Percentiles rank a stretch among this genome's conserved stretches.
Evolutionary conservation across 176 grass and related monocot species (phyloP).

Genomic region (Carex littledalei): DNA sequence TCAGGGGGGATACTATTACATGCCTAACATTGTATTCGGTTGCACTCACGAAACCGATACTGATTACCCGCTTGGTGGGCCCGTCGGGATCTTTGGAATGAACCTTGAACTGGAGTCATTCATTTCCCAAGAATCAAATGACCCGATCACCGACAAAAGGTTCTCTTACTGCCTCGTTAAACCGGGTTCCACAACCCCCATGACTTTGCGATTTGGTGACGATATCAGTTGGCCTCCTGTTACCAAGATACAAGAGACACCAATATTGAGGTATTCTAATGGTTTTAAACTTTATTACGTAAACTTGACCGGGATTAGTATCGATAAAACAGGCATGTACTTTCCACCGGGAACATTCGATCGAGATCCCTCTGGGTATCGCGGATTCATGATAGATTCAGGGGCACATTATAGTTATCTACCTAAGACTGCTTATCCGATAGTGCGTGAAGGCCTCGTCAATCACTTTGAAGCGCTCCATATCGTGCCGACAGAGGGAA

Average conservation of each 20-base stretch:
- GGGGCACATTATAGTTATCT: constrained; percentile 5
- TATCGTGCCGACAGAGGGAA: not conserved
- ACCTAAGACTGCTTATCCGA: not conserved
- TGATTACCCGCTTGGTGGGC: not conserved
- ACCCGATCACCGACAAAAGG: not conserved
- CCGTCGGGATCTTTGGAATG: not conserved
- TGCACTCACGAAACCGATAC: not conserved
- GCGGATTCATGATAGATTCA: constrained; percentile 7
- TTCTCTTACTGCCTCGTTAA: constrained; percentile 4
- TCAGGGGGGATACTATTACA: not conserved
- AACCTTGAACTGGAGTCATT: not conserved
- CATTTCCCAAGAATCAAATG: not conserved
- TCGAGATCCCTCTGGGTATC: not conserved
- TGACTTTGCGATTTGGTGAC: not conserved
- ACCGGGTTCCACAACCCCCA: not conserved
- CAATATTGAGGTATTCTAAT: not conserved
- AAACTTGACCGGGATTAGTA: not conserved
- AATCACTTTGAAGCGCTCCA: not conserved
- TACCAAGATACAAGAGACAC: not conserved
- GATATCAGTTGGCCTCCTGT: not conserved
- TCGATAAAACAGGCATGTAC: not conserved
- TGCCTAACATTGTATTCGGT: not conserved
- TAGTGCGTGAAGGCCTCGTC: not conserved
- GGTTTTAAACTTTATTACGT: not conserved
- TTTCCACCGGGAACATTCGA: constrained; percentile 3